phyloP scores from a whole-genome alignment of 768 basidiomycete genomes.

The Macrolepiota fuliginosa region DNA sequence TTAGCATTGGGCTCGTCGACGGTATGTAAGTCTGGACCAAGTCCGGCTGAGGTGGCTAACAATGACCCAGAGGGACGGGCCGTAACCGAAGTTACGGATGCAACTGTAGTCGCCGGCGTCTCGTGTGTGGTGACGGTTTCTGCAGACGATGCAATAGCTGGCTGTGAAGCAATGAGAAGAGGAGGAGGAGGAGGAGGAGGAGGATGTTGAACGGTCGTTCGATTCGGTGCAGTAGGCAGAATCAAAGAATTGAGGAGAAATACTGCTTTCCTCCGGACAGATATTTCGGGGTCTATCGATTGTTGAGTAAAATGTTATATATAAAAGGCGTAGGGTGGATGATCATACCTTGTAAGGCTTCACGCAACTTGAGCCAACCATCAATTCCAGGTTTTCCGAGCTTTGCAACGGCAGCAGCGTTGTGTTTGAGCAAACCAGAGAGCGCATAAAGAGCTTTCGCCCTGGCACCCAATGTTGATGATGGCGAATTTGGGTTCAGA shows the following conservation, averaged over 20 bases:
- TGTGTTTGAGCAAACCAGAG: constrained; percentile 79
- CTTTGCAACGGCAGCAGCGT: constrained; percentile 56
- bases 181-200: too few relatives aligned
- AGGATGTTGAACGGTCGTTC: constrained; percentile 16
- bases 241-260: constrained; percentile 78
- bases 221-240: constrained; percentile 35
- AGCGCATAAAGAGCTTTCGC: constrained; percentile 84
- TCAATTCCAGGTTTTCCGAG: constrained; percentile 42
- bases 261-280: constrained; percentile 72
- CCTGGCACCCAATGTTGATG: constrained; percentile 51
- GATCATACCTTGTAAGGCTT: constrained; percentile 56
- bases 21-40: constrained; percentile 21
- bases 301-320: not conserved
- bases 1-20: constrained; percentile 12
- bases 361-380: constrained; percentile 66
- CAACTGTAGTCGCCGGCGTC: not conserved
- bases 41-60: constrained; percentile 10
- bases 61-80: not conserved
- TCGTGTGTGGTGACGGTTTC: not conserved
- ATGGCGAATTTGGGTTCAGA: constrained; percentile 45
- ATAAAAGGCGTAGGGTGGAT: too few relatives aligned
- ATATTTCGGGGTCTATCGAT: constrained; percentile 67
- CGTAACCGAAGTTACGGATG: not conserved
- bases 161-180: constrained; percentile 10
- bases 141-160: not conserved